phyloP scores from a whole-genome alignment of 805 yeast genomes.

The Ogataea paradorogensis region DNA sequence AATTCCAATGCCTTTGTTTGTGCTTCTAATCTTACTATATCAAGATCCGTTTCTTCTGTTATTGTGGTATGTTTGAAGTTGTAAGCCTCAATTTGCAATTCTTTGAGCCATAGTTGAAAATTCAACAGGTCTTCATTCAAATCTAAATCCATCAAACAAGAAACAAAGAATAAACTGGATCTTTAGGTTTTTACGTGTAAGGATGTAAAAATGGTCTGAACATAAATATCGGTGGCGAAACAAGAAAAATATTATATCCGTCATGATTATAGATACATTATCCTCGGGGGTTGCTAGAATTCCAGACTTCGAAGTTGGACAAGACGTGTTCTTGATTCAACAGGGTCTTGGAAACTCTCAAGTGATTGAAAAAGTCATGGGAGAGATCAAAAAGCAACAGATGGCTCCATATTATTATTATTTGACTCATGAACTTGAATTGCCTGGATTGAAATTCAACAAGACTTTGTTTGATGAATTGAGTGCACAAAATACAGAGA shows the following conservation, averaged over 20 bases:
- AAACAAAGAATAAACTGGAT: not conserved
- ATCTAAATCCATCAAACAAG: constrained; percentile 3
- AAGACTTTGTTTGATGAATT: constrained; percentile 51
- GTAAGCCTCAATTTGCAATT: constrained; percentile 6
- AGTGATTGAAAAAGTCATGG: constrained; percentile 46
- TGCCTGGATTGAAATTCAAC: constrained; percentile 54
- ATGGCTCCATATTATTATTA: constrained; percentile 83
- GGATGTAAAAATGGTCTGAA: not conserved
- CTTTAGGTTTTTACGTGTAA: constrained; percentile 1
- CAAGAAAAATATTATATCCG: constrained; percentile 2
- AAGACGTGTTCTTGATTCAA: constrained; percentile 65
- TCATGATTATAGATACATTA: constrained; percentile 36
- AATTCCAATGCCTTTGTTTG: constrained; percentile 18
- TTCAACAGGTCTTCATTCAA: not conserved
- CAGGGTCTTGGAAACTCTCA: constrained; percentile 25
- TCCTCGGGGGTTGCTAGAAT: constrained; percentile 54
- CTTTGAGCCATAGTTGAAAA: constrained; percentile 5
- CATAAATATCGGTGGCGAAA: constrained; percentile 8
- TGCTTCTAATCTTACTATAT: constrained; percentile 14
- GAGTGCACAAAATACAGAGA: constrained; percentile 49
- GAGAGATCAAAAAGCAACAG: constrained; percentile 53
- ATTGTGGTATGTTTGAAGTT: constrained; percentile 6
- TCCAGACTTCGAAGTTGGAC: constrained; percentile 84
- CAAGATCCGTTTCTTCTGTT: constrained; percentile 10
- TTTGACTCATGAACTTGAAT: constrained; percentile 46